phyloP scores from a whole-genome alignment of 208 protist genomes.

The Leishmania tarentolae region DNA sequence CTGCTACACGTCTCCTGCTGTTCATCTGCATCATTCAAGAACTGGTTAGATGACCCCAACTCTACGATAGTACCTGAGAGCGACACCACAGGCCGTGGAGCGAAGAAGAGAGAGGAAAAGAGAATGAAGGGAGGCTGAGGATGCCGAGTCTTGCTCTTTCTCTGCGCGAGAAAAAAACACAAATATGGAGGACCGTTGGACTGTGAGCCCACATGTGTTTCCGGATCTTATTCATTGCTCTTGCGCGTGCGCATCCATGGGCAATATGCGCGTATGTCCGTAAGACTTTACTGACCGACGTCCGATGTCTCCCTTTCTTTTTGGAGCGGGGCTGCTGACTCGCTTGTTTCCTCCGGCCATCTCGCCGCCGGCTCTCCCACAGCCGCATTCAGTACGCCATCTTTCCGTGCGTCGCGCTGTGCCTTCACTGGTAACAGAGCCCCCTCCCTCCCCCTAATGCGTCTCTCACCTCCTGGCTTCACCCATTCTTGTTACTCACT shows the following conservation, averaged over 20 bases:
- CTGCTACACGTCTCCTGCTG: neutral
- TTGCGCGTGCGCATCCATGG: neutral
- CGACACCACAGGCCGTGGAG: no score
- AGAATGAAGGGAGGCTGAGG: no score
- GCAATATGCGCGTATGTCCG: neutral
- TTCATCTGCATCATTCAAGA: neutral
- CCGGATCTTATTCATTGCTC: neutral
- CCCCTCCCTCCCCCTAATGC: no score
- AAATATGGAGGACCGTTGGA: neutral
- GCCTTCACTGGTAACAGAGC: neutral
- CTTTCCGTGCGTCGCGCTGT: neutral
- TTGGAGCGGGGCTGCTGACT: neutral
- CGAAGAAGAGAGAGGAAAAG: no score
- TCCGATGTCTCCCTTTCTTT: neutral
- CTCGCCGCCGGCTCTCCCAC: no score
- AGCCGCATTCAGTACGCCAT: neutral
- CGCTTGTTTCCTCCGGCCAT: neutral
- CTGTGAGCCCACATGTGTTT: neutral
- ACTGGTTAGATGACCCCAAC: no score
- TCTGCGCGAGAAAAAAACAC: neutral
- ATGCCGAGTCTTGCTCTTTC: no score
- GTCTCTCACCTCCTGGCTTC: neutral
- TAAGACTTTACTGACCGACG: neutral
- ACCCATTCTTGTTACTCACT: neutral
- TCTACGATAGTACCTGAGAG: no score